Evolutionary conservation across 2,329 filamentous ascomycete species (phyloP), one percentile per base, ranked within the genome.

Genomic region (Dryadomyces quercus-mongolicae): DNA sequence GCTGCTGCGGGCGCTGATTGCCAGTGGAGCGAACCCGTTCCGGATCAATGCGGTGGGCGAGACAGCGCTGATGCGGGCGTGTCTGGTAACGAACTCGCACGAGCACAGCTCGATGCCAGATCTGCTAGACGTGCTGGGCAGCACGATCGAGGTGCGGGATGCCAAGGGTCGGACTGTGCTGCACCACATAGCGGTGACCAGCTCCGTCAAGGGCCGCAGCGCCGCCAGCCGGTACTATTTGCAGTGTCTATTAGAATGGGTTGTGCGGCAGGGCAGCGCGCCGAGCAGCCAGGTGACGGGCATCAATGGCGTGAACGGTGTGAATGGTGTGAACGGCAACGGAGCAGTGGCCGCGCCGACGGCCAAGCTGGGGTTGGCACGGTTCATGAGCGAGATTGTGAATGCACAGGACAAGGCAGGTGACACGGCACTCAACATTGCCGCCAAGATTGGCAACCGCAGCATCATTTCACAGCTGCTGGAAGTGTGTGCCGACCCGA

Each of bases 391-490:
- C 50, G 91, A 97, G 65, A 94, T 98, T 67, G 92, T 98, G 57
- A 97, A 98, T 63, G 86, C 91, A 0, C 87, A 92, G 62, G 93
- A 98, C 68, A 90, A 91, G 63, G 86, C 87, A 38, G 93, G 93
- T 0, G 95, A 98, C 64, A 98, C 93, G 0, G 93, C 93, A 0
- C 74, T 98, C 20, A 96, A 96, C 61, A 85, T 97, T 58, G 93
- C 92, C 2, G 91, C 93, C 1, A 80, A 93, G 57, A 95, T 96
- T 60, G 89, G 90, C 21, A 97, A 95, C 66, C 79, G 86, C 54
- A 94, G 89, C 62, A 95, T 98, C 62, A 95, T 97, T 55, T 92
- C 90, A n/a, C 93, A 98, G 66, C 75, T 98, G 36, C 76, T 97
- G 12, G 93, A 98, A 69, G 91, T 98, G 46, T 90, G 92, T 55